phyloP scores from a whole-genome alignment of 1,284 basidiomycete species.

The Trametes pubescens region DNA sequence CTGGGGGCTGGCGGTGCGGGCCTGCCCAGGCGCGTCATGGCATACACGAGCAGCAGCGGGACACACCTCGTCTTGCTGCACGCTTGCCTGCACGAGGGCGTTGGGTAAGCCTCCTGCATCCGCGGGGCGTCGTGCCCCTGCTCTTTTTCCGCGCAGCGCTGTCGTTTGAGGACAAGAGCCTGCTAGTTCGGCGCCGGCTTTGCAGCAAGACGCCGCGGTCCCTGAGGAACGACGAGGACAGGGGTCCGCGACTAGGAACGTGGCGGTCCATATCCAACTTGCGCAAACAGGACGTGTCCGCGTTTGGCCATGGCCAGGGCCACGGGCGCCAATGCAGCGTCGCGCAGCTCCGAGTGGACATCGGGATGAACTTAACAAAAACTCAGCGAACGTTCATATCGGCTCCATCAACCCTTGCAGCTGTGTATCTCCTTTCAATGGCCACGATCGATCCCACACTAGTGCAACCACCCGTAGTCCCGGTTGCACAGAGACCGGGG shows the following conservation, averaged over 20 bases:
- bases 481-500: conserved; percentile 2
- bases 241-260: background rate
- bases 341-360: conserved; percentile 18
- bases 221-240: background rate
- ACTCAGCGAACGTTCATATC: conserved; percentile 25
- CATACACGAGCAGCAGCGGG: conserved; percentile 23
- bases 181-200: conserved; percentile 1
- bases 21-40: conserved; percentile 28
- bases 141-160: background rate
- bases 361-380: conserved; percentile 24
- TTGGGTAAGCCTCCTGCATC: conserved; percentile 23
- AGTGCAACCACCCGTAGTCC: background rate
- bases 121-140: background rate
- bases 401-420: conserved; percentile 10
- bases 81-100: conserved; percentile 20
- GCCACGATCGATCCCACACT: conserved; percentile 7
- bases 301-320: conserved; percentile 2
- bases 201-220: conserved; percentile 11
- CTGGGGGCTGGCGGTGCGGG: conserved; percentile 20
- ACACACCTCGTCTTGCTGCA: conserved; percentile 13
- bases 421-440: conserved; percentile 13
- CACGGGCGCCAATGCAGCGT: conserved; percentile 15
- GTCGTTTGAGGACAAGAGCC: background rate
- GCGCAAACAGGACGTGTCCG: conserved; percentile 12
- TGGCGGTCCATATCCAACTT: conserved; percentile 7